Evolutionary conservation across 1,139 yeast species (phyloP), one percentile per base, ranked within the genome.

Genomic region (Scheffersomyces insectosa): DNA sequence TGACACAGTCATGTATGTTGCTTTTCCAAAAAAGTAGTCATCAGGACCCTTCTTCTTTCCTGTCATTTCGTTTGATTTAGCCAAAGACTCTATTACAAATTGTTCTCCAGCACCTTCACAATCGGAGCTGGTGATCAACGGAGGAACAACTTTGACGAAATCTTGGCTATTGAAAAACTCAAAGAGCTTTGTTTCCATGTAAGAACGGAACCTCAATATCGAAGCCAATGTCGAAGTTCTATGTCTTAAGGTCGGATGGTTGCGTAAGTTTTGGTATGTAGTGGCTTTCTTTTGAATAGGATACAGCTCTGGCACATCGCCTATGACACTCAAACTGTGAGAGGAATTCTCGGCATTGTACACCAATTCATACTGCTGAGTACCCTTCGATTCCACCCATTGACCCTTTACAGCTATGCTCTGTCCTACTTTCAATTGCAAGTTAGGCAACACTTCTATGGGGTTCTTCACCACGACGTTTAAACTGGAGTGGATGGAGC

Each of bases 81-180:
- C 55, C 37, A 49, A 49, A 6, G 66, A 52, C 50, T 74, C 77
- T 9, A 88, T 66, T 35, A 63, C 64, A 50, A 93, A 93, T 48
- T 87, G 80, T 59, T 93, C 98, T 3, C 99, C 98, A 0, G 97
- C 98, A 13, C 99, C 99, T 68, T 95, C 99, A 61, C 99, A 93
- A 60, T 95, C 99, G 2, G 96, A 83, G 8, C 89, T 75, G 0
- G 99, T 93, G 23, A 91, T 68, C 14, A 91, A 57, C 3, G 99
- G 99, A 2, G 98, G 95, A 20, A 82, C 72, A 0, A 88, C 91
- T 64, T 89, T 93, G 11, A 75, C 67, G 52, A 87, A 89, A 14
- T 76, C 77, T 28, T 75, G 57, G 0, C 56, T 41, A 27, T 70
- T 66, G 63, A 88, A 88, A 55, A 80, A 88, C 6, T 69, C 69